Percentiles rank a stretch among this genome's conserved stretches.
These are phyloP conservation scores for Fusarium subglutinans DNA, from an alignment of 2,329 filamentous ascomycete genomes.

Conservation along the genomic window DNA sequence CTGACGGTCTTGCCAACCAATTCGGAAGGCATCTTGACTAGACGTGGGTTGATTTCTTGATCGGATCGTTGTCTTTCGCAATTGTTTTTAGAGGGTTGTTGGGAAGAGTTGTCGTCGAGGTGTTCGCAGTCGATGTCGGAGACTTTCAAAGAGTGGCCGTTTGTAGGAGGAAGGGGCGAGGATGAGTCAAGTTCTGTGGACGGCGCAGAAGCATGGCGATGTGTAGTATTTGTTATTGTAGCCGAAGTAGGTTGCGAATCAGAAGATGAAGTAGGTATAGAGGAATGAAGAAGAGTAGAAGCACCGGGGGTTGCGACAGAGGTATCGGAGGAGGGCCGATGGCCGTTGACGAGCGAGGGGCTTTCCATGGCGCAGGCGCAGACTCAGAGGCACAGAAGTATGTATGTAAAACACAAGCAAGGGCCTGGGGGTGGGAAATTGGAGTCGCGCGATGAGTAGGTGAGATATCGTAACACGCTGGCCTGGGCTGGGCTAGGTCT, in stretches of 20 bases:
- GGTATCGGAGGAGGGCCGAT: slow-evolving; percentile 34
- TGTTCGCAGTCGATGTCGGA: slow-evolving; percentile 13
- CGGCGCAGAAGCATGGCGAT: slow-evolving; percentile 35
- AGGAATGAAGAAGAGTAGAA: slow-evolving; percentile 17
- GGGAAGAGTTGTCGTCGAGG: slow-evolving; percentile 21
- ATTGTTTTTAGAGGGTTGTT: slow-evolving; percentile 52
- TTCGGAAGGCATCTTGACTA: slow-evolving; percentile 69
- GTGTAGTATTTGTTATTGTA: slow-evolving; percentile 17
- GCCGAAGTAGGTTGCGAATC: slow-evolving; percentile 6
- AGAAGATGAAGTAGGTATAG: slow-evolving; percentile 26
- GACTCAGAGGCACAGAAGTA: slow-evolving; percentile 5
- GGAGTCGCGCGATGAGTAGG: slow-evolving; percentile 44
- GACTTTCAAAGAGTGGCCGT: slow-evolving; percentile 28
- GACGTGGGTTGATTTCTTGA: slow-evolving; percentile 58
- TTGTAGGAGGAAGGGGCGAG: slow-evolving; percentile 15
- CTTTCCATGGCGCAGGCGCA: slow-evolving; percentile 37
- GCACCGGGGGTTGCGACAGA: slow-evolving; percentile 10
- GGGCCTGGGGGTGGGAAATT: slow-evolving; percentile 26
- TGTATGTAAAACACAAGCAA: slow-evolving; percentile 12
- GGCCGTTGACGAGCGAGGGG: slow-evolving; percentile 41
- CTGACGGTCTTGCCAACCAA: slow-evolving; percentile 81
- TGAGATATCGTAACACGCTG: slow-evolving; percentile 43
- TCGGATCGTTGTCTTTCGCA: slow-evolving; percentile 62
- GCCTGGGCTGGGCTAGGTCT: not conserved
- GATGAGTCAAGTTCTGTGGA: slow-evolving; percentile 13